These are phyloP conservation scores for Intubia oerlemansii DNA, from an alignment of 2,329 filamentous ascomycete species.

Conservation along the genomic window DNA sequence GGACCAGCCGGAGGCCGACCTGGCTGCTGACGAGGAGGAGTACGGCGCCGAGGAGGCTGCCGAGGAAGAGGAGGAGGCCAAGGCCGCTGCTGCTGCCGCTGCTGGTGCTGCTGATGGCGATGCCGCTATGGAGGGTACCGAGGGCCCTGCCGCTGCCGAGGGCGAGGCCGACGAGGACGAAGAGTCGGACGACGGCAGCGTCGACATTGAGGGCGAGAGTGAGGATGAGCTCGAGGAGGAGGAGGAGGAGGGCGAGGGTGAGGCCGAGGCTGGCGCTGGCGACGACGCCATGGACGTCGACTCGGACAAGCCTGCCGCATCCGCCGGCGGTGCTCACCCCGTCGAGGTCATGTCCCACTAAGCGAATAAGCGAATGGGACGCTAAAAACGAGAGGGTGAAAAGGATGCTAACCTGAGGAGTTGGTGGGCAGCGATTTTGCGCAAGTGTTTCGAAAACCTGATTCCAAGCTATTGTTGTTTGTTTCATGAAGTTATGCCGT, in stretches of 20 bases:
- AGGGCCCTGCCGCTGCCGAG: conserved; percentile 5
- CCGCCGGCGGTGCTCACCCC: conserved; percentile 9
- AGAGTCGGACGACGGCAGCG: conserved; percentile 18
- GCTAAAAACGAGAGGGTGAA: too few species aligned
- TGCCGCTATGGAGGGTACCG: conserved; percentile 14
- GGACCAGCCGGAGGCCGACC: conserved; percentile 90
- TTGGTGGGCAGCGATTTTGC: too few species aligned
- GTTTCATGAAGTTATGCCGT: too few species aligned
- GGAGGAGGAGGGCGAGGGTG: conserved; percentile 11
- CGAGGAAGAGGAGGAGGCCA: conserved; percentile 42
- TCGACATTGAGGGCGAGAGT: conserved; percentile 18
- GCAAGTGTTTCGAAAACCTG: too few species aligned
- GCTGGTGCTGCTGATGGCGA: conserved; percentile 10
- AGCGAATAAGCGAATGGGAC: not conserved
- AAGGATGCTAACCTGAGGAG: too few species aligned
- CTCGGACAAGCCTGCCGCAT: too few species aligned
- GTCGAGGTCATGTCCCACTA: conserved; percentile 12
- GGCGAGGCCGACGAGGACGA: conserved; percentile 13
- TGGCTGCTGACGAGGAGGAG: conserved; percentile 54
- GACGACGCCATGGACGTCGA: conserved; percentile 18
- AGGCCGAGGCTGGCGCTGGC: conserved; percentile 9
- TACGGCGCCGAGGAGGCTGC: conserved; percentile 83
- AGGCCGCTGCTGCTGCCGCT: conserved; percentile 12
- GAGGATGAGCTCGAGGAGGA: conserved; percentile 18
- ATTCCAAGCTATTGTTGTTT: too few species aligned